Evolutionary conservation across 2,329 filamentous ascomycete species (phyloP).

Genomic region (Herpotrichia juniperi): DNA sequence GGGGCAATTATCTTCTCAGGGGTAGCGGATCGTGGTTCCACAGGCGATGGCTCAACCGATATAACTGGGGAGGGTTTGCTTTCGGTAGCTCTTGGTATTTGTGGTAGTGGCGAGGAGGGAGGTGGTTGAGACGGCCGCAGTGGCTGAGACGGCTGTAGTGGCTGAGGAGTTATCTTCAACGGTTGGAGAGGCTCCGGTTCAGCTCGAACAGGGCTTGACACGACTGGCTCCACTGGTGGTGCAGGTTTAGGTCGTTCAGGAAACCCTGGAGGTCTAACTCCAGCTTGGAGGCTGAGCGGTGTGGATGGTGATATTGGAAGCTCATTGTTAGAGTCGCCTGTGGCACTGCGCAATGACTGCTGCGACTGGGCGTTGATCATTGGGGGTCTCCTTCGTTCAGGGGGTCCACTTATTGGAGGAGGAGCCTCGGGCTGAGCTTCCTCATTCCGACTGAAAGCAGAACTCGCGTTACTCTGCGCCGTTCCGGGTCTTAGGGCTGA

Average conservation of each 20-base stretch:
- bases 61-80: constrained; percentile 15
- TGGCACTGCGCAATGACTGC: constrained; percentile 30
- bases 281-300: constrained; percentile 15
- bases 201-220: neutral
- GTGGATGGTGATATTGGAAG: constrained; percentile 14
- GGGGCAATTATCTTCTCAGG: constrained; percentile 54
- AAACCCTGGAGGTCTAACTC: constrained; percentile 17
- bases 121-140: constrained; percentile 31
- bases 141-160: constrained; percentile 1
- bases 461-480: constrained; percentile 43
- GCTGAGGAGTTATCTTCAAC: neutral
- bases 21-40: constrained; percentile 8
- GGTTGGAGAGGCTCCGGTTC: constrained; percentile 2
- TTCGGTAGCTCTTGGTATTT: constrained; percentile 30
- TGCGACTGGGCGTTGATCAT: constrained; percentile 60
- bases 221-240: neutral
- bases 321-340: constrained; percentile 24
- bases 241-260: constrained; percentile 10
- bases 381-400: constrained; percentile 69
- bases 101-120: constrained; percentile 33
- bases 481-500: constrained; percentile 39
- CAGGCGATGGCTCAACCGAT: constrained; percentile 7
- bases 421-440: constrained; percentile 32
- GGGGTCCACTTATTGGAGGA: constrained; percentile 38
- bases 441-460: constrained; percentile 34